Percentiles rank a stretch among this genome's conserved stretches.
Conservation (phyloP, 257 asterid species). For the Solanum sparsipilum region DNA sequence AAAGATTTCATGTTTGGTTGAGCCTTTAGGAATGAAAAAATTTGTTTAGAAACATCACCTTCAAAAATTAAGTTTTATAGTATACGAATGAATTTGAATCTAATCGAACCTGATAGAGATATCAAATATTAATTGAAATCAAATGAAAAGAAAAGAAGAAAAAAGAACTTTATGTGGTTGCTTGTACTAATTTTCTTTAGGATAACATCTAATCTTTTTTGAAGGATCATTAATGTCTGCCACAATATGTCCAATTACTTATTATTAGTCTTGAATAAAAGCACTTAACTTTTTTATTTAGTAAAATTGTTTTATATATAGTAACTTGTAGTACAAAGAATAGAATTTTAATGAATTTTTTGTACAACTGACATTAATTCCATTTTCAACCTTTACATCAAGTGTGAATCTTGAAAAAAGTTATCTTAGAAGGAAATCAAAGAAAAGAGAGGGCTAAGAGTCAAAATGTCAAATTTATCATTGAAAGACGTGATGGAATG, state of each 20-base stretch:
- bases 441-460: neutral
- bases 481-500: neutral
- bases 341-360: neutral
- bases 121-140: neutral
- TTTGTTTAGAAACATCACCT: rapidly evolving
- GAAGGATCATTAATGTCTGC: neutral
- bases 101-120: neutral
- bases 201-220: neutral
- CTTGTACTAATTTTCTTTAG: neutral
- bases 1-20: too few relatives aligned
- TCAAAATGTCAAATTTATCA: neutral
- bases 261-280: neutral
- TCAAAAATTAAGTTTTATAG: neutral
- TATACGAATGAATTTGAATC: neutral
- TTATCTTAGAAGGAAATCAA: neutral
- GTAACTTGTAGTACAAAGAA: neutral
- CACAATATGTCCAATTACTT: neutral
- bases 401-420: neutral
- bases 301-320: neutral
- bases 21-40: neutral
- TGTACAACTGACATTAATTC: neutral
- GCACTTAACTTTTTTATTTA: neutral
- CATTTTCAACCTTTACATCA: neutral
- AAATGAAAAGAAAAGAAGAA: neutral
- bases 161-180: neutral